These are phyloP conservation scores for Arachis hypogaea DNA, from an alignment of 306 rosid genomes.

Conservation along the genomic window DNA sequence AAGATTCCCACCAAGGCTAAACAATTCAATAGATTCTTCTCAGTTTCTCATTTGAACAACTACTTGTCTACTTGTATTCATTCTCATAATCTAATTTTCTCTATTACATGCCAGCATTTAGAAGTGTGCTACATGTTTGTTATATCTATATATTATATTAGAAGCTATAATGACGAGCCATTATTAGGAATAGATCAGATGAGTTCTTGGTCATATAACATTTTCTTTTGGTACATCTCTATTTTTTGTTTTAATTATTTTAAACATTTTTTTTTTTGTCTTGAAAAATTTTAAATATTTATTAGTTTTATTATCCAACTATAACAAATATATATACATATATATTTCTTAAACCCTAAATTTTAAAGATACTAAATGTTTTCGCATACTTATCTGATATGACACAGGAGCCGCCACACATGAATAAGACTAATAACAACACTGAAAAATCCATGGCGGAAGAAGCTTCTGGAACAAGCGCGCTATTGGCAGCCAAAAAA, in stretches of 20 bases:
- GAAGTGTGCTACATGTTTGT: background rate
- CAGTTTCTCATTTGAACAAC: background rate
- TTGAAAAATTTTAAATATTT: too few species aligned
- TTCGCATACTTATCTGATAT: background rate
- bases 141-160: background rate
- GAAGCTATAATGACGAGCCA: too few species aligned
- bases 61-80: background rate
- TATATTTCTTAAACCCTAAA: too few species aligned
- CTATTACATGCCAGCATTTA: background rate
- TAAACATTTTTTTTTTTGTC: too few species aligned
- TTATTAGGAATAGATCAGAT: too few species aligned
- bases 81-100: background rate
- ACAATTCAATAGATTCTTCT: background rate
- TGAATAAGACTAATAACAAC: constrained; percentile 1
- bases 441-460: constrained; percentile 49
- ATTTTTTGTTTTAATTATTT: too few species aligned
- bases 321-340: too few species aligned
- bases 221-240: too few species aligned
- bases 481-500: constrained; percentile 48
- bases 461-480: constrained; percentile 27
- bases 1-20: background rate
- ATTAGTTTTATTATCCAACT: too few species aligned
- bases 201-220: too few species aligned
- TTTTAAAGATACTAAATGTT: too few species aligned
- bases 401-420: constrained; percentile 47